These are phyloP conservation scores for Phytophthora podocarpi DNA, from an alignment of 352 stramenopile genomes.

Conservation along the genomic window DNA sequence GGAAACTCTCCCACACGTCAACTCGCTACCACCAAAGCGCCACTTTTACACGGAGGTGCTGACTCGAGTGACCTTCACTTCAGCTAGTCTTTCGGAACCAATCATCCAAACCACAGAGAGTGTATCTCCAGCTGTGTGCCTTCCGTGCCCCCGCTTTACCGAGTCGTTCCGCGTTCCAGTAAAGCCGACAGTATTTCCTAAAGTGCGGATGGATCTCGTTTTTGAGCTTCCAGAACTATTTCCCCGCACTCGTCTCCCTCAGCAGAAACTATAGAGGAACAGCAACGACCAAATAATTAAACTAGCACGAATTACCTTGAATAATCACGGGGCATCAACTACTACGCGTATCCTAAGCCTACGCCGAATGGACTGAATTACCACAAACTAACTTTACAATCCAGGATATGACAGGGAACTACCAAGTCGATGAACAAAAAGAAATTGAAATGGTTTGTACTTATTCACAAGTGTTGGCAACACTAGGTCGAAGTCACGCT, in stretches of 20 bases:
- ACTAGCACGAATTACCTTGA: no score
- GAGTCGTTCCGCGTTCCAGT: constrained; percentile 15
- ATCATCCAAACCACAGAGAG: constrained; percentile 9
- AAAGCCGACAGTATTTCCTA: constrained; percentile 29
- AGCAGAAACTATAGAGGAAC: constrained; percentile 3
- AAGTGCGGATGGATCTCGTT: constrained; percentile 15
- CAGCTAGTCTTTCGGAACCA: constrained; percentile 16
- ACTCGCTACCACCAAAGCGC: constrained; percentile 7
- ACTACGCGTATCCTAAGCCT: no score
- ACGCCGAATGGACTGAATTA: no score
- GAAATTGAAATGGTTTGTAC: constrained; percentile 5
- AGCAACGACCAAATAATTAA: background rate
- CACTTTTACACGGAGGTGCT: constrained; percentile 45
- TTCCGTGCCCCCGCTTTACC: constrained; percentile 19
- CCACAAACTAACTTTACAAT: no score
- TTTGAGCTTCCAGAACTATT: constrained; percentile 17
- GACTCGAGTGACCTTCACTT: constrained; percentile 32
- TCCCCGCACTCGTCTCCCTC: background rate
- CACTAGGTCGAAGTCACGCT: background rate
- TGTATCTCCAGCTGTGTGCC: background rate
- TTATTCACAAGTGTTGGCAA: constrained; percentile 9
- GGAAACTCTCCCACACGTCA: background rate
- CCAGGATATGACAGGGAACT: no score
- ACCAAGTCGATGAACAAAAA: background rate
- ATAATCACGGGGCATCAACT: no score